Percentiles rank a stretch among this genome's conserved stretches.
Conservation (phyloP, 1,284 basidiomycete species). For the Spongispora temasekensis region DNA sequence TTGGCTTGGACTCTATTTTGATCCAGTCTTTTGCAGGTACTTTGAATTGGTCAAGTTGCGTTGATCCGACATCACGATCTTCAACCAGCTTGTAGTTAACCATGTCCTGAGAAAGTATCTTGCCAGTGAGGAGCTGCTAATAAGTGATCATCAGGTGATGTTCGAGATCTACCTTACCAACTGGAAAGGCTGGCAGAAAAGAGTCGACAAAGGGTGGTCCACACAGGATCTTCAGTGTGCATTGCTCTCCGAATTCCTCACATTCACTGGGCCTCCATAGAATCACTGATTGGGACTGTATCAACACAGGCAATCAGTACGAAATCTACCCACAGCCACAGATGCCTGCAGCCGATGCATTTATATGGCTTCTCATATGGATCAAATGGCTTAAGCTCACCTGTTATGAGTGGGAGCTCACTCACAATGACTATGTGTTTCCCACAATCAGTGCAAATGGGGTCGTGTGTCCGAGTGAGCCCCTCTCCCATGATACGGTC, state of each 20-base stretch:
- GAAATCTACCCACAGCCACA: neutral
- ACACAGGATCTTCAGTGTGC: neutral
- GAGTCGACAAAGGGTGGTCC: neutral
- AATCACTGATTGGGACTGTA: neutral
- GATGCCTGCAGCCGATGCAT: neutral
- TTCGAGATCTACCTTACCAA: too few species aligned
- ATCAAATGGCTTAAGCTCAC: neutral
- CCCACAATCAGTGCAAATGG: conserved; percentile 34
- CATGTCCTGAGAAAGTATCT: neutral
- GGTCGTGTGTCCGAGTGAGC: conserved; percentile 16
- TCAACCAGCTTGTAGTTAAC: neutral
- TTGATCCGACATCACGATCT: neutral
- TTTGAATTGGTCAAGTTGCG: neutral
- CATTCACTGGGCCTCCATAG: too few species aligned
- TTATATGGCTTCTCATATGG: neutral
- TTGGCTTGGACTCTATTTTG: too few species aligned
- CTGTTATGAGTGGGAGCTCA: neutral
- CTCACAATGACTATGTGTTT: conserved; percentile 34
- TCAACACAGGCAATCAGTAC: neutral
- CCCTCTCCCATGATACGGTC: conserved; percentile 29
- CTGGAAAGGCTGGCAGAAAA: too few species aligned
- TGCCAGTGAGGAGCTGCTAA: too few species aligned
- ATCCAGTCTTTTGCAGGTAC: too few species aligned
- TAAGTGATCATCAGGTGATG: too few species aligned
- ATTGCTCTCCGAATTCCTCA: too few species aligned